A percentile compares a stretch with the other conserved stretches of the same genome.
Evolutionary conservation across 2,329 filamentous ascomycete genomes (phyloP).

Genomic region (Exophiala aquamarina): DNA sequence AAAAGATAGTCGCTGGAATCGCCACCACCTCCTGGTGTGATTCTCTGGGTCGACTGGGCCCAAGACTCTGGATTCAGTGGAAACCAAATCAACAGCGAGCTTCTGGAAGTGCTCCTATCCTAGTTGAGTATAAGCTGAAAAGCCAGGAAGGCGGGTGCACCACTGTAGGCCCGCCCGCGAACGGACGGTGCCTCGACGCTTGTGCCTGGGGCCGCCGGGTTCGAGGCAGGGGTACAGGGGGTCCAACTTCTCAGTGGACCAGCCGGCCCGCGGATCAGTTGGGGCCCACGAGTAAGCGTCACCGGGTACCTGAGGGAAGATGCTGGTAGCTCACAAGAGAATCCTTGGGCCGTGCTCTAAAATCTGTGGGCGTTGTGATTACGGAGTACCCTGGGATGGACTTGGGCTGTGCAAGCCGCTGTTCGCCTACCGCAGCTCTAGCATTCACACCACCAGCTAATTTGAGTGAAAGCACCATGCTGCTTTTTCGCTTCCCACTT

Average conservation of each 20-base stretch:
- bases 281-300: constrained; percentile 6
- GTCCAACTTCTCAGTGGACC: constrained; percentile 1
- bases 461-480: constrained; percentile 3
- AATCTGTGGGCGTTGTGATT: neutral
- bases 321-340: constrained; percentile 4
- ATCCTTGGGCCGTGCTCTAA: neutral
- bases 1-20: constrained; percentile 8
- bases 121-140: constrained; percentile 6
- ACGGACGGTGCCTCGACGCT: constrained; percentile 14
- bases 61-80: too few relatives aligned
- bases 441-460: constrained; percentile 3
- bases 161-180: constrained; percentile 15
- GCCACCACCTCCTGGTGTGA: constrained; percentile 10
- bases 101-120: constrained; percentile 23
- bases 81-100: constrained; percentile 20
- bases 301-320: constrained; percentile 19
- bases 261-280: constrained; percentile 13
- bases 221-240: constrained; percentile 14
- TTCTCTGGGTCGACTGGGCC: constrained; percentile 1
- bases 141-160: constrained; percentile 8
- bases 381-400: neutral
- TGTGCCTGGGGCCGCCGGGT: constrained; percentile 16
- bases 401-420: neutral
- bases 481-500: constrained; percentile 5
- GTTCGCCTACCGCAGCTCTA: constrained; percentile 1